Conservation (phyloP, 129 eudicot genomes). For the Flaveria robusta region DNA sequence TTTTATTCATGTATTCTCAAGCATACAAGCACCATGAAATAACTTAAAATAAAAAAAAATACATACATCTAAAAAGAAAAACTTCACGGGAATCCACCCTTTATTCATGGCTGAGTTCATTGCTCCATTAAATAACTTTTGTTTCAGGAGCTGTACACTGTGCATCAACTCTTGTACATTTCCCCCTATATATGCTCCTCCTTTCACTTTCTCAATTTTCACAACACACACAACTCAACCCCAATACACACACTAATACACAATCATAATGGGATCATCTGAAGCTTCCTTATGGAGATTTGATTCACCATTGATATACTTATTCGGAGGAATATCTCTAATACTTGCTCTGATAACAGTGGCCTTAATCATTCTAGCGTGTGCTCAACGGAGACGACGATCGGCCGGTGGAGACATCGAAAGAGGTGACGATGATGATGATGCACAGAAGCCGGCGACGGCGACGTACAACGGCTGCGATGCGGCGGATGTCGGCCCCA, state of each 20-base stretch:
- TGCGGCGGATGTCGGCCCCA: constrained; percentile 29
- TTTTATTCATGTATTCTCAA: neutral
- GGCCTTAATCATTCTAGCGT: constrained; percentile 59
- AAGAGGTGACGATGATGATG: constrained; percentile 5
- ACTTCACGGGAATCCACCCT: constrained; percentile 22
- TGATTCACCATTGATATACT: constrained; percentile 58
- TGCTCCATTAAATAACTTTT: constrained; percentile 32
- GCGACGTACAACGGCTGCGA: constrained; percentile 1
- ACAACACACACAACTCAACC: constrained; percentile 32
- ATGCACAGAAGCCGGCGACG: neutral
- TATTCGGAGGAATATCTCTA: constrained; percentile 53
- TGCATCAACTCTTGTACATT: constrained; percentile 23
- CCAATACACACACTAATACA: constrained; percentile 17
- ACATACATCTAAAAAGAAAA: neutral
- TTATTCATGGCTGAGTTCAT: constrained; percentile 28
- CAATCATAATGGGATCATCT: constrained; percentile 34
- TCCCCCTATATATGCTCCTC: constrained; percentile 28
- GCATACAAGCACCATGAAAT: constrained; percentile 10
- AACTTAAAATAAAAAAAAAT: neutral
- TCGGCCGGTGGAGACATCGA: constrained; percentile 23
- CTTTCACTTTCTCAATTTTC: constrained; percentile 13
- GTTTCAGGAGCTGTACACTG: constrained; percentile 13
- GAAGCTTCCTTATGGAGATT: constrained; percentile 39
- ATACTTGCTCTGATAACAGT: constrained; percentile 44
- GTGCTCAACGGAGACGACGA: constrained; percentile 40